phyloP scores from a whole-genome alignment of 1,284 basidiomycete genomes.

The Marasmius fiardii region DNA sequence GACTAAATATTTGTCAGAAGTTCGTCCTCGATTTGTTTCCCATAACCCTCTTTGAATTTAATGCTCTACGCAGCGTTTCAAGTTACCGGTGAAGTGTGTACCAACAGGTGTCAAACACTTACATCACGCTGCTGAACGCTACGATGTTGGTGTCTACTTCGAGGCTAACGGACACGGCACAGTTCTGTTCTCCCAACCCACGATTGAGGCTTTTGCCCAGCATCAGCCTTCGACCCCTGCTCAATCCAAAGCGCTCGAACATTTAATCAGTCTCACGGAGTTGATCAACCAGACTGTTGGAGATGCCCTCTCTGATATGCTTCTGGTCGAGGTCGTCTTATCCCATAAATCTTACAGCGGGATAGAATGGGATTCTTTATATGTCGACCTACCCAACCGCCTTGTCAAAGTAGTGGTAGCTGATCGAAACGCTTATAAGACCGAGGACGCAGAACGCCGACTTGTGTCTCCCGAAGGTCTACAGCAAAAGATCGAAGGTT shows the following conservation, averaged over 20 bases:
- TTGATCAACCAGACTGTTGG: slow-evolving; percentile 99
- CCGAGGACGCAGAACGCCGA: slow-evolving; percentile 91
- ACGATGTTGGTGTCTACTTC: slow-evolving; percentile 96
- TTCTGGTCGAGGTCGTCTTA: slow-evolving; percentile 92
- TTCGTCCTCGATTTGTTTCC: slow-evolving; percentile 28
- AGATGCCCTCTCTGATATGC: slow-evolving; percentile 95
- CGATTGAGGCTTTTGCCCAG: slow-evolving; percentile 56
- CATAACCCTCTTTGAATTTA: slow-evolving; percentile 3
- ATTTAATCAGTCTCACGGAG: slow-evolving; percentile 75
- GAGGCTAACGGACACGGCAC: slow-evolving; percentile 99
- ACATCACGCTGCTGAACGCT: slow-evolving; percentile 95
- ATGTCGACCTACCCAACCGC: slow-evolving; percentile 93
- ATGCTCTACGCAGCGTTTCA: slow-evolving; percentile 50
- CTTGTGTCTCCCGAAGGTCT: slow-evolving; percentile 79
- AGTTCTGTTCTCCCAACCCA: slow-evolving; percentile 85
- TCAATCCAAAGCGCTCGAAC: slow-evolving; percentile 74
- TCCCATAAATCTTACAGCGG: slow-evolving; percentile 85
- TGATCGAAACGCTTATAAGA: slow-evolving; percentile 85
- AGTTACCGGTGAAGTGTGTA: slow-evolving; percentile 95
- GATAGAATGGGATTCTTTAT: slow-evolving; percentile 90
- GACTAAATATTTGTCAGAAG: slow-evolving; percentile 86
- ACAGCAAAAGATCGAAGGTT: slow-evolving; percentile 85
- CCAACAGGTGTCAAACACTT: slow-evolving; percentile 98
- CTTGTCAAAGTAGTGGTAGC: slow-evolving; percentile 94
- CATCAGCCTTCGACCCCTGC: slow-evolving; percentile 78